phyloP scores from a whole-genome alignment of 305 asterid genomes.

The Fraxinus paxiana region DNA sequence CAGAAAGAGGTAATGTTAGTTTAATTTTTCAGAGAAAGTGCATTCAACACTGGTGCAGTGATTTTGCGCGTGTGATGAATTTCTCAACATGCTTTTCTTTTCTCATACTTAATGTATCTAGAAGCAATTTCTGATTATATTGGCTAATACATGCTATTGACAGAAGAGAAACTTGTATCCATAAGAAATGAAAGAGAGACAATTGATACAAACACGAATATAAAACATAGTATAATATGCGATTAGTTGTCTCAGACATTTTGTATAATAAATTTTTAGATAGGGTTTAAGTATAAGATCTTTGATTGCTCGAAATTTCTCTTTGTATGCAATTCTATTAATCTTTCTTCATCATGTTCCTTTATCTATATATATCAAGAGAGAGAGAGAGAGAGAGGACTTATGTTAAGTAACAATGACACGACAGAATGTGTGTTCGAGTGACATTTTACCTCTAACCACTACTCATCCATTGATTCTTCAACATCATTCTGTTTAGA shows the following conservation, averaged over 20 bases:
- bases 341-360: neutral
- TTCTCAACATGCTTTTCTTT: neutral
- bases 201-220: constrained; percentile 40
- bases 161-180: constrained; percentile 42
- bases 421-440: neutral
- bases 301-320: constrained; percentile 16
- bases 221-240: neutral
- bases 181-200: constrained; percentile 45
- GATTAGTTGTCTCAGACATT: neutral
- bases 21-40: constrained; percentile 18
- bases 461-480: neutral
- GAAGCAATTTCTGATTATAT: constrained; percentile 24
- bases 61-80: neutral
- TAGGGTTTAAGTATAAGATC: neutral
- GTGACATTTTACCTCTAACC: neutral
- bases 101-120: constrained; percentile 21
- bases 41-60: neutral
- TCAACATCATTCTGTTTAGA: neutral
- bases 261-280: neutral
- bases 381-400: too few relatives aligned
- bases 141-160: constrained; percentile 41
- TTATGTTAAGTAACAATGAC: neutral
- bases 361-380: neutral
- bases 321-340: neutral
- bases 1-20: constrained; percentile 26